Base-by-base conservation (phyloP, 495 filamentous ascomycete species). In the Hypoxylon rickii region DNA sequence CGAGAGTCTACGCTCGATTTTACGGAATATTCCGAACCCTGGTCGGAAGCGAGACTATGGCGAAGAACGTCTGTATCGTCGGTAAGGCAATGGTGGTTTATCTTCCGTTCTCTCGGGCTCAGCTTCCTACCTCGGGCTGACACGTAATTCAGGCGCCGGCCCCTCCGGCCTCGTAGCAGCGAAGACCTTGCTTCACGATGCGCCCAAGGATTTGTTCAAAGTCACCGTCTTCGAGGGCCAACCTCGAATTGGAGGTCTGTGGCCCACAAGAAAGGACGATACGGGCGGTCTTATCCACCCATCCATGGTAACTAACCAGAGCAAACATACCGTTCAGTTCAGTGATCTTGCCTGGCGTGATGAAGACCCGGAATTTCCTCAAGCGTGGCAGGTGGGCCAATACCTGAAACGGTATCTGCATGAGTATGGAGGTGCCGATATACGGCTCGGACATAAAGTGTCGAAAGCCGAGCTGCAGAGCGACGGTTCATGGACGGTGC, bases 101-200 rank as follows among this genome's bases (percentile, higher is more conserved):
- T 7, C 20, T 15, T 40, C 18, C 20, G 16, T n/a, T 32, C 16
- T 37, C 7, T 44, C 19, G 11, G 39, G 7, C 12, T 21, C 37
- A 13, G 22, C 19, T 24, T 29, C 17, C 13, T 7, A 16, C 31
- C 8, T 47, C n/a, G 10, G 10, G 10, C 52, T 52, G 22, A 57
- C 34, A 45, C 31, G 16, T 3, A 24, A 44, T 40, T 11, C 70
- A 84, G 91, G 91, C 42, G 90, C 87, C 43, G 91, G 91, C 1
- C 89, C 91, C 1, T 85, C 89, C 16, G 91, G 91, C 3, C 82
- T 96, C 11, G 86, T 88, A 21, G 86, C 89, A 1, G 90, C 90
- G 52, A 95, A 93, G 69, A 88, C 86, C 0, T 78, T 96, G 7
- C 70, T 92, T 1, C 82, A 86, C 31, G 76, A 83, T 58, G 76